phyloP scores from a whole-genome alignment of 208 protist species.

The Leishmania mexicana region DNA sequence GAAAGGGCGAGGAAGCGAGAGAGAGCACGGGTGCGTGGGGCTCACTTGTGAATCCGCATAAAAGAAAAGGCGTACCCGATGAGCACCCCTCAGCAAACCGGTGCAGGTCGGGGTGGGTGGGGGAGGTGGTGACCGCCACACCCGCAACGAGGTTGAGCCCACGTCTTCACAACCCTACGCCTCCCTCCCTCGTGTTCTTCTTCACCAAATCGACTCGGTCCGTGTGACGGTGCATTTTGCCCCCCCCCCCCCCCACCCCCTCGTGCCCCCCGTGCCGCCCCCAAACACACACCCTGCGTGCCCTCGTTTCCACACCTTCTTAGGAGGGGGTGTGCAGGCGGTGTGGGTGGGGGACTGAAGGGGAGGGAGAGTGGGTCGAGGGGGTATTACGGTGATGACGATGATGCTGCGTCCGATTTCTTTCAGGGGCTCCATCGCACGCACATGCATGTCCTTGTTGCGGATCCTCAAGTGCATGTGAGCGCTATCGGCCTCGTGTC shows the following conservation, averaged over 20 bases:
- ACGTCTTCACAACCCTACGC: too few relatives aligned
- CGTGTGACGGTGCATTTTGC: too few relatives aligned
- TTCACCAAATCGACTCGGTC: too few relatives aligned
- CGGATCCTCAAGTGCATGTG: conserved; percentile 5
- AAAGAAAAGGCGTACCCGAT: too few relatives aligned
- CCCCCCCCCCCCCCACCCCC: too few relatives aligned
- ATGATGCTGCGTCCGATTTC: neutral
- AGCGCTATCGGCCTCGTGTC: neutral
- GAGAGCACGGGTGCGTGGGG: too few relatives aligned
- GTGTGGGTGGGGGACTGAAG: neutral
- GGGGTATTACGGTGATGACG: neutral
- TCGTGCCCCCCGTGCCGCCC: neutral
- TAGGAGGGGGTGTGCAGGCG: neutral
- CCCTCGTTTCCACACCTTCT: neutral
- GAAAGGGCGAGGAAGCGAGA: too few relatives aligned
- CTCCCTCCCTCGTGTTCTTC: too few relatives aligned
- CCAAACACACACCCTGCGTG: neutral
- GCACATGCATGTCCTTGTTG: neutral
- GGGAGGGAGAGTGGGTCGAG: neutral
- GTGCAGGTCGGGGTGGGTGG: too few relatives aligned
- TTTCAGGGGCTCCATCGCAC: neutral
- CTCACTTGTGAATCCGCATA: too few relatives aligned
- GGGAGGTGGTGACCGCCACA: neutral
- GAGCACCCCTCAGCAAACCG: too few relatives aligned
- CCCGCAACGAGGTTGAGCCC: too few relatives aligned